Evolutionary conservation across 768 basidiomycete species (phyloP), one percentile per base, ranked within the genome.

Genomic region (Leucocoprinus sp.): DNA sequence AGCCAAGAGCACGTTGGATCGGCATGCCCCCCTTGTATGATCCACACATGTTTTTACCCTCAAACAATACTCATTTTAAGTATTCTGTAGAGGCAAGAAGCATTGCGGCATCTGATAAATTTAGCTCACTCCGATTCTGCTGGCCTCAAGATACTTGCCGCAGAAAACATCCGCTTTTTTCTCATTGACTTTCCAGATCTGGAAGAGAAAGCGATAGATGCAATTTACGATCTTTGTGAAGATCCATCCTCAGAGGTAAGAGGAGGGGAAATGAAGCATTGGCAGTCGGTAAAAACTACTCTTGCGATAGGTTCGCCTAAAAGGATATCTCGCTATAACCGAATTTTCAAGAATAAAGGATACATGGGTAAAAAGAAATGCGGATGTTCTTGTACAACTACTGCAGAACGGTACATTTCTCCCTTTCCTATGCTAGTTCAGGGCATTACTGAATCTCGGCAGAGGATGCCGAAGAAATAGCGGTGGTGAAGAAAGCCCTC

Each of bases 191-290:
- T 83, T 52, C 75, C 78, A 0, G 84, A 83, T 36, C 63, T 81
- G n/a, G 80, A 84, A 57, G 84, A 86, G 52, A 74, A 74, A 17
- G 80, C 80, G 5, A 83, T 86, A 55, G 80, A 86, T 53, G 79
- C 80, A n/a, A 72, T 86, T 9, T 86, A 85, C 54, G 84, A 86
- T 62, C 63, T 86, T 0, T 86, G 84, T 57, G 84, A 86, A 59
- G 84, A 86, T 64, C 74, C 74, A 38, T 71, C 72, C 29, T 53
- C 70, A 9, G 64, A 64, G 51, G 82, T 82, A 52, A 34, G 68
- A n/a, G 42, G 24, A 15, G 36, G 68, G 15, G 42, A 26, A 15
- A 36, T 22, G 37, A 35, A 24, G n/a, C 12, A n/a, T 28, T 29
- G n/a, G 7, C n/a, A 28, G 41, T 39, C 49, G 41, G 24, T 18